Conservation (phyloP, 768 basidiomycete genomes). For the Strobilomyces dryophilus region DNA sequence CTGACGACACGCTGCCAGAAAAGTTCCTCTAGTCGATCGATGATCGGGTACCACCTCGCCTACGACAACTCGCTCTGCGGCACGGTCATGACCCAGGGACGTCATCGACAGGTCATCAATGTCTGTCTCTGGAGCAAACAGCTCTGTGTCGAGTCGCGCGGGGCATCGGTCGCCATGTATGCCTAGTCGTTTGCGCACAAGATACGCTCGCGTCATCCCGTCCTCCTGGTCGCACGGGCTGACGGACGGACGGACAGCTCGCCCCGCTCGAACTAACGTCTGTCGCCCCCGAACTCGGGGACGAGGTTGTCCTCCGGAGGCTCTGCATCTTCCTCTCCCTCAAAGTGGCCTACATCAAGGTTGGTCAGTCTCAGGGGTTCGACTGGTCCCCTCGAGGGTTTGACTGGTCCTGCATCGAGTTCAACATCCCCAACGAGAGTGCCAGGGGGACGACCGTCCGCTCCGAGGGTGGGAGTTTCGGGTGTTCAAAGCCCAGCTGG, state of each 20-base stretch:
- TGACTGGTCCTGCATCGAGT: too few species aligned
- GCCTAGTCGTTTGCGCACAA: constrained; percentile 74
- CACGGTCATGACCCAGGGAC: constrained; percentile 85
- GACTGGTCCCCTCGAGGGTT: constrained; percentile 76
- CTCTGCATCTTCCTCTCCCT: constrained; percentile 75
- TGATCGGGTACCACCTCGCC: constrained; percentile 77
- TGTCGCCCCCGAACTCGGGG: constrained; percentile 46
- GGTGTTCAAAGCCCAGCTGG: constrained; percentile 72
- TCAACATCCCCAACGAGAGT: constrained; percentile 61
- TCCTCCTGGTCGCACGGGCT: neutral
- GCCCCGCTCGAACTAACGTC: constrained; percentile 51
- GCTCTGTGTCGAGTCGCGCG: constrained; percentile 56
- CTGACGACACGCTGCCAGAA: constrained; percentile 59
- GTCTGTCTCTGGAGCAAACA: constrained; percentile 78
- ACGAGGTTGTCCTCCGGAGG: constrained; percentile 66
- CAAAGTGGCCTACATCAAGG: constrained; percentile 78
- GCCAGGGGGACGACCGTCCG: constrained; percentile 66
- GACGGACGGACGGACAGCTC: too few species aligned
- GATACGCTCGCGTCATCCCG: too few species aligned
- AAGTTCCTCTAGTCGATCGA: constrained; percentile 66
- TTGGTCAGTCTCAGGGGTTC: constrained; percentile 77
- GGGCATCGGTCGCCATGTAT: constrained; percentile 56
- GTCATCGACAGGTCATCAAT: constrained; percentile 69
- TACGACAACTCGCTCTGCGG: constrained; percentile 67
- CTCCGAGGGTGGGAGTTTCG: constrained; percentile 86